phyloP scores from a whole-genome alignment of 768 basidiomycete genomes.

The Coprinellus micaceus region DNA sequence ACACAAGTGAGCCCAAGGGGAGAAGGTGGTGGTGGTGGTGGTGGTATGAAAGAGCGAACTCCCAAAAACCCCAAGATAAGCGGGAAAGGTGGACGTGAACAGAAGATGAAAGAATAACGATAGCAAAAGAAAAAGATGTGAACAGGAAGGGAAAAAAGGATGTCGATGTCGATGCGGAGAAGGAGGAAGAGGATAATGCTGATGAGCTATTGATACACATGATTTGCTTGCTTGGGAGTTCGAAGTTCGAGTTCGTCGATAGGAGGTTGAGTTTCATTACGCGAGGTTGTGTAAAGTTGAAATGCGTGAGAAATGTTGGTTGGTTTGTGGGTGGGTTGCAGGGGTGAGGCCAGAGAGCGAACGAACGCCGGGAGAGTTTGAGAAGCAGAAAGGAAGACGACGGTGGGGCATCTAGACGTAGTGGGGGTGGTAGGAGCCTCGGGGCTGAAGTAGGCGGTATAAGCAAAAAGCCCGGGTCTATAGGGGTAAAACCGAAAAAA shows the following conservation, averaged over 20 bases:
- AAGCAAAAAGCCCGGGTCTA: too few species aligned
- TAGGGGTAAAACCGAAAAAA: not conserved
- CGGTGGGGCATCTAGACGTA: constrained; percentile 2
- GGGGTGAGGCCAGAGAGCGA: not conserved
- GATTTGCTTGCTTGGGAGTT: constrained; percentile 7
- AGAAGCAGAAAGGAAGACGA: constrained; percentile 8
- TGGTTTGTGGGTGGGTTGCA: not conserved
- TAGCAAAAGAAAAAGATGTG: constrained; percentile 7
- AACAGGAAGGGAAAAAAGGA: too few species aligned
- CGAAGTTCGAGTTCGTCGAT: constrained; percentile 2
- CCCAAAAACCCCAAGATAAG: constrained; percentile 9
- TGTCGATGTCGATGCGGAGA: too few species aligned
- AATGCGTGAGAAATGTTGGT: not conserved
- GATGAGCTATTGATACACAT: constrained; percentile 12
- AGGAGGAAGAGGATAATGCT: not conserved
- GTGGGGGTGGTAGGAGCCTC: not conserved
- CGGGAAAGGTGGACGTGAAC: not conserved
- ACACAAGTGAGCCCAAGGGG: not conserved
- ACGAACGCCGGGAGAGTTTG: not conserved
- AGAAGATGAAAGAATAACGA: constrained; percentile 9
- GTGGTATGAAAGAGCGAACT: constrained; percentile 4
- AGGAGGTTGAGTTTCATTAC: too few species aligned
- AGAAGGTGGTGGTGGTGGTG: not conserved
- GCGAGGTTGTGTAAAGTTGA: not conserved
- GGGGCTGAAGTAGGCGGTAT: not conserved